Percentiles rank a stretch among this genome's conserved stretches.
phyloP scores from a whole-genome alignment of 306 rosid genomes.

The Echinosophora koreensis region DNA sequence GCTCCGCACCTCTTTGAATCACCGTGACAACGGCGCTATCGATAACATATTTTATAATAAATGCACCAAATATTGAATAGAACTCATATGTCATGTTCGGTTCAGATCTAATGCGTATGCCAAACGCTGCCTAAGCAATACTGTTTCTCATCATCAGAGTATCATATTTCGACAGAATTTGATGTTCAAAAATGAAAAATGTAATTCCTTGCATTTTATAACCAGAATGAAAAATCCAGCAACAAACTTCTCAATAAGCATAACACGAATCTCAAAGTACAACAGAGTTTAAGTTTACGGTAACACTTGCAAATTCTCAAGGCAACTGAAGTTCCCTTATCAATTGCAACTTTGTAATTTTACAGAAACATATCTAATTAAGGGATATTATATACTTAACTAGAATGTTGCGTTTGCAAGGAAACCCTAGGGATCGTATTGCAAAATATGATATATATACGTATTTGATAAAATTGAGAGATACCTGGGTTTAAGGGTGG shows the following conservation, averaged over 20 bases:
- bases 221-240: constrained; percentile 7
- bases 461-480: no score
- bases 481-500: no score
- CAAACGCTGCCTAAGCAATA: background rate
- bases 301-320: no score
- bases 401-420: no score
- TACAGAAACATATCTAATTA: background rate
- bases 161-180: background rate
- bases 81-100: no score
- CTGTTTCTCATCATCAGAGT: background rate
- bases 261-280: background rate
- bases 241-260: background rate
- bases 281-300: background rate
- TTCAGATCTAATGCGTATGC: no score
- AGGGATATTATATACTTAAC: background rate
- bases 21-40: no score
- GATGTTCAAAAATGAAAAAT: background rate
- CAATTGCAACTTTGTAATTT: background rate
- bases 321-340: background rate
- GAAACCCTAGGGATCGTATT: no score
- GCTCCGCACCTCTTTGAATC: no score
- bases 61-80: no score
- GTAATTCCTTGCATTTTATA: background rate
- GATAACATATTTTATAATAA: no score
- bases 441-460: no score